Percentiles rank a stretch among this genome's conserved stretches.
phyloP scores from a whole-genome alignment of 352 stramenopile genomes.

The Globisporangium heterothallicum region DNA sequence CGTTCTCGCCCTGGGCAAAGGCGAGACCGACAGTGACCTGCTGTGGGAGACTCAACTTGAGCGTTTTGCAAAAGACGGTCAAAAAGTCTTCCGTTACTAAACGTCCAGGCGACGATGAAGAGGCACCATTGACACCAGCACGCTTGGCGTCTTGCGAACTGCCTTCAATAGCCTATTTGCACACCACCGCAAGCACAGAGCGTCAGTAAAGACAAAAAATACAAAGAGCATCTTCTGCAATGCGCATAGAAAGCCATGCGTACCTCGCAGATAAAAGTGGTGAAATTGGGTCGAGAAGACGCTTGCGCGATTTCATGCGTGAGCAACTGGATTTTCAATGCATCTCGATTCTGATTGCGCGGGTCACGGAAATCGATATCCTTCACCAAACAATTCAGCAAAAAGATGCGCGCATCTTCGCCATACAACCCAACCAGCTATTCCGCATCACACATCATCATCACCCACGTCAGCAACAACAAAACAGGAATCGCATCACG shows the following conservation, averaged over 20 bases:
- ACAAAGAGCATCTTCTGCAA: too few species aligned
- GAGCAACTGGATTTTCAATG: slow-evolving; percentile 87
- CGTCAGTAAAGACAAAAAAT: background rate
- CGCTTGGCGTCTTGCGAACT: slow-evolving; percentile 35
- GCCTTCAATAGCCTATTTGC: slow-evolving; percentile 59
- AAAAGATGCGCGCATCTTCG: slow-evolving; percentile 88
- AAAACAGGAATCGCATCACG: too few species aligned
- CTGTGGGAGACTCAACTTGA: slow-evolving; percentile 84
- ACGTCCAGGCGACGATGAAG: slow-evolving; percentile 13
- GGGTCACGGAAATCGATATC: slow-evolving; percentile 88
- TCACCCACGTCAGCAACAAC: background rate
- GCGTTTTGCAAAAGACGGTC: slow-evolving; percentile 63
- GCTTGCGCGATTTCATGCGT: slow-evolving; percentile 88
- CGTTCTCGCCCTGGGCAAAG: slow-evolving; percentile 73
- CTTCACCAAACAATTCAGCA: slow-evolving; percentile 88
- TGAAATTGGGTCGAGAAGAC: slow-evolving; percentile 86
- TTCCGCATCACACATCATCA: background rate
- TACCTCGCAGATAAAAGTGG: slow-evolving; percentile 85
- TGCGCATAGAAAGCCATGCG: too few species aligned
- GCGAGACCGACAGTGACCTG: slow-evolving; percentile 80
- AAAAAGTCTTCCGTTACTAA: slow-evolving; percentile 80
- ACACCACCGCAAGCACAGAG: background rate
- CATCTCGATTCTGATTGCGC: slow-evolving; percentile 77
- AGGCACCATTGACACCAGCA: slow-evolving; percentile 7
- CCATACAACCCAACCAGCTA: slow-evolving; percentile 89